A percentile compares a stretch with the other conserved stretches of the same genome.
Evolutionary conservation across 306 rosid species (phyloP).

Genomic region (Styphnolobium japonicum): DNA sequence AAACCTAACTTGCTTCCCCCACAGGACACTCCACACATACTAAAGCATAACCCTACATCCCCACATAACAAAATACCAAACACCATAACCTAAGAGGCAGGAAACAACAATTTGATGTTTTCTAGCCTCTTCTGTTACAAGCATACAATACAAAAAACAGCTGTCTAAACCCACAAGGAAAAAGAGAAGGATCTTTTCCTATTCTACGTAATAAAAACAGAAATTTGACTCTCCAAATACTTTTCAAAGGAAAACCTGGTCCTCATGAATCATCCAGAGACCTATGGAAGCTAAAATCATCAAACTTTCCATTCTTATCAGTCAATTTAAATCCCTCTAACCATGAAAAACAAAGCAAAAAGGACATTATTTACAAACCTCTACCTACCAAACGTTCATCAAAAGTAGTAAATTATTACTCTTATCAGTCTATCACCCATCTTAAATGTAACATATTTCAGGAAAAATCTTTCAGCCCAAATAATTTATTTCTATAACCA

Average conservation of each 20-base stretch:
- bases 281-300: background rate
- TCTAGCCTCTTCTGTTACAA: background rate
- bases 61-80: background rate
- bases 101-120: background rate
- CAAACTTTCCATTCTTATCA: background rate
- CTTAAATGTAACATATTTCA: background rate
- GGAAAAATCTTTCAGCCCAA: background rate
- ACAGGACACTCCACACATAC: background rate
- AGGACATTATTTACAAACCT: background rate
- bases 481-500: too few relatives aligned
- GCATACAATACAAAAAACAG: background rate
- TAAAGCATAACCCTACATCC: background rate
- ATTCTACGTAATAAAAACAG: background rate
- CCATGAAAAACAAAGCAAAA: background rate
- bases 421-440: background rate
- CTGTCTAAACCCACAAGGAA: background rate
- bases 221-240: background rate
- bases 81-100: background rate
- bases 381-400: background rate
- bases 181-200: background rate
- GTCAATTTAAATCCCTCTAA: background rate
- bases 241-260: background rate
- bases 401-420: background rate
- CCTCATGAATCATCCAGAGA: background rate
- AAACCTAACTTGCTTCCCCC: background rate